Percentiles rank a stretch among this genome's conserved stretches.
Evolutionary conservation across 2,329 filamentous ascomycete genomes (phyloP).

Genomic region (Microdochium bolleyi): DNA sequence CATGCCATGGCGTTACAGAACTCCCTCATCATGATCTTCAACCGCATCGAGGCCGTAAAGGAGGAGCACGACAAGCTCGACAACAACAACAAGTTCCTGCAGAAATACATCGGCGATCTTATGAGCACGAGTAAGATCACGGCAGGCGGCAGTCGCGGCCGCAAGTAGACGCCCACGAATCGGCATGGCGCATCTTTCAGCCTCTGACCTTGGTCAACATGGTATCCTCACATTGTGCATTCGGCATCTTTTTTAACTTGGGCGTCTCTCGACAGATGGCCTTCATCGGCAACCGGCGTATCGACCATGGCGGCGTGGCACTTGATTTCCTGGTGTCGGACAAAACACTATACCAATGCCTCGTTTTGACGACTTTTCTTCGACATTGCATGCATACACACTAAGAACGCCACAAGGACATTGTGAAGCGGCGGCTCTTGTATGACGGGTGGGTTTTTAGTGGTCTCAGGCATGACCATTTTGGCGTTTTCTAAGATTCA

Average conservation of each 20-base stretch:
- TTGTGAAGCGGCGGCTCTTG: neutral
- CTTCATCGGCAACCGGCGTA: neutral
- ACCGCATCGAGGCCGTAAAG: conserved; percentile 89
- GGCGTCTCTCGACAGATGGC: neutral
- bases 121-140: conserved; percentile 80
- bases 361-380: neutral
- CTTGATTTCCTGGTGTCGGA: neutral
- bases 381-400: neutral
- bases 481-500: no score
- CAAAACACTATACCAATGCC: conserved; percentile 1
- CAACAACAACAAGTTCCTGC: conserved; percentile 92
- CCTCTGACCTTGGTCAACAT: no score
- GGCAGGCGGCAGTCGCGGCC: conserved; percentile 40
- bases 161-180: no score
- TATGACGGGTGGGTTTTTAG: neutral
- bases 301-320: neutral
- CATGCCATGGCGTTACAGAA: conserved; percentile 86
- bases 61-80: conserved; percentile 95
- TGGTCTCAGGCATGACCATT: neutral
- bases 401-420: neutral
- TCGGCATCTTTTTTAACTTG: neutral
- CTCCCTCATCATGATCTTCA: conserved; percentile 80
- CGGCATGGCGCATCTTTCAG: no score
- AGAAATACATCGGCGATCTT: conserved; percentile 95
- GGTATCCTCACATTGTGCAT: neutral